Evolutionary conservation across 2,329 filamentous ascomycete genomes (phyloP).

Genomic region (Aspergillus caelatus): DNA sequence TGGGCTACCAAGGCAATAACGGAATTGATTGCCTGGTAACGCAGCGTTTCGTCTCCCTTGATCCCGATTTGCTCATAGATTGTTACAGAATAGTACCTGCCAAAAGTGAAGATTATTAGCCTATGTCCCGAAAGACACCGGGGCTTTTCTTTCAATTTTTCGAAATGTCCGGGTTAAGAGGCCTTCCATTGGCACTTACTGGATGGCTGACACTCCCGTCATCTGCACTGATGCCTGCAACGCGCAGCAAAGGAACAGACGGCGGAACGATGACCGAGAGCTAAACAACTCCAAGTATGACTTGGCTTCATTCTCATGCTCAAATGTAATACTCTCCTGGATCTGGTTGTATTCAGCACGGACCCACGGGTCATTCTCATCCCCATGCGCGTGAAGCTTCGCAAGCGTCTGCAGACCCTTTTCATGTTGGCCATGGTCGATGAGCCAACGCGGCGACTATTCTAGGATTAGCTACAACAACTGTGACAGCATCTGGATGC

Average conservation of each 20-base stretch:
- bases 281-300: conserved; percentile 71
- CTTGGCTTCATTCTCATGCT: conserved; percentile 71
- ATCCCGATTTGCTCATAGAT: conserved; percentile 75
- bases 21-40: conserved; percentile 75
- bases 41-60: conserved; percentile 63
- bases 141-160: no score
- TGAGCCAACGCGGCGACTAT: conserved; percentile 70
- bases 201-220: conserved; percentile 74
- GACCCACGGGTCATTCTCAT: conserved; percentile 69
- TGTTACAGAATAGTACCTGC: conserved; percentile 65
- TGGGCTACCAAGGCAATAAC: conserved; percentile 71
- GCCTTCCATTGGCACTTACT: conserved; percentile 40
- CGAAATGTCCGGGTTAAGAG: no score
- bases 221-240: conserved; percentile 74
- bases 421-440: conserved; percentile 68
- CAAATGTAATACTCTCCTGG: conserved; percentile 64
- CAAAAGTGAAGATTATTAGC: background rate
- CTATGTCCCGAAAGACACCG: background rate
- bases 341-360: conserved; percentile 73
- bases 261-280: conserved; percentile 67
- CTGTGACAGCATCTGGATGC: background rate
- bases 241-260: conserved; percentile 69
- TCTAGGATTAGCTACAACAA: conserved; percentile 7
- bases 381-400: conserved; percentile 69
- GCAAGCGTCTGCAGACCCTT: conserved; percentile 69